Conservation (phyloP, 495 filamentous ascomycete species). For the Astrocystis sublimbata region DNA sequence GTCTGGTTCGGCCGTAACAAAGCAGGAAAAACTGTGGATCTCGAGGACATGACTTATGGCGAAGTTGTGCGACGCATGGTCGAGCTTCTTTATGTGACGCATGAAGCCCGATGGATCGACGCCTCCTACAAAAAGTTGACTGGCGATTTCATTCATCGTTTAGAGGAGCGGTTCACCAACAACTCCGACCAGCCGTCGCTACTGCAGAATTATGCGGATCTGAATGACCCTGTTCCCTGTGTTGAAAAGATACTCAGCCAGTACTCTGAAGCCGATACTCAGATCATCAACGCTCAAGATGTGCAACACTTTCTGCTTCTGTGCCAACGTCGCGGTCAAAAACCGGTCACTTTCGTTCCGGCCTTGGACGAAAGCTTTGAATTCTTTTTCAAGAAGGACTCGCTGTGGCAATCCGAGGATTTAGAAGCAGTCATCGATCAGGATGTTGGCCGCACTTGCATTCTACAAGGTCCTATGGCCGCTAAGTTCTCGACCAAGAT, state of each 20-base stretch:
- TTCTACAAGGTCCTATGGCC: constrained; percentile 92
- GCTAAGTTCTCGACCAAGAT: constrained; percentile 84
- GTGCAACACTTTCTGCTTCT: constrained; percentile 93
- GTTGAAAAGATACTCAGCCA: constrained; percentile 75
- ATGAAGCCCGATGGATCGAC: constrained; percentile 94
- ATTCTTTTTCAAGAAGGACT: constrained; percentile 99
- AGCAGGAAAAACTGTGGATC: constrained; percentile 78
- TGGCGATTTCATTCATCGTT: constrained; percentile 90
- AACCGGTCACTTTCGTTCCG: constrained; percentile 94
- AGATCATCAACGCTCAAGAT: constrained; percentile 96
- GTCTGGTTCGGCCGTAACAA: constrained; percentile 96
- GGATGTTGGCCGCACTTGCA: constrained; percentile 92
- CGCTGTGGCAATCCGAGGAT: constrained; percentile 98
- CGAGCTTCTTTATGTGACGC: constrained; percentile 92
- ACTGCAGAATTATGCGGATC: constrained; percentile 81
- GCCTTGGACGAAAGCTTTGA: constrained; percentile 93
- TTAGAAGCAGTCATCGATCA: constrained; percentile 92
- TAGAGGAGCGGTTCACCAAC: constrained; percentile 88
- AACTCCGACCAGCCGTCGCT: constrained; percentile 67
- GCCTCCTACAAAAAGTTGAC: constrained; percentile 76
- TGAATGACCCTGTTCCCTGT: constrained; percentile 76
- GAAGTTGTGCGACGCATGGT: constrained; percentile 94
- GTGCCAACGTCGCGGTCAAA: constrained; percentile 91
- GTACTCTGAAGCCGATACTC: constrained; percentile 81
- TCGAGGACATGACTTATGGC: constrained; percentile 97